Base-by-base conservation (phyloP, 192 early-diverging fungal genomes). In the Helicostylum pulchrum region DNA sequence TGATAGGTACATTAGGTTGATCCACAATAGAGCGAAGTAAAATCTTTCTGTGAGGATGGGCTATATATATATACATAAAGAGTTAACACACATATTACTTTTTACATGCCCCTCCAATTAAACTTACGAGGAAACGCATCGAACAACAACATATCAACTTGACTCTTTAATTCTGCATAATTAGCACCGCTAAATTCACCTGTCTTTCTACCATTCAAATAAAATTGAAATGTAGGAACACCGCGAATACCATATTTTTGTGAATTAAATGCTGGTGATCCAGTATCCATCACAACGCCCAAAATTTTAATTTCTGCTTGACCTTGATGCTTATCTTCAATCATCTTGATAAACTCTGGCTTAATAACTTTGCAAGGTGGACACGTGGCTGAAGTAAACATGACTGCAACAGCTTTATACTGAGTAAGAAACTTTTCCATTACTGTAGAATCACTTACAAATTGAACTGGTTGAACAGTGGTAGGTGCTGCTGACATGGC, bases 171-270 rank as follows among this genome's bases (percentile, higher is more conserved):
- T 55, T 88, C 85, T 9, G 72, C 70, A 32, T 70, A 64, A 57
- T 91, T 69, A 12, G 89, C 89, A 36, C 89, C 88, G 12, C 71
- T 77, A 62, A 89, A 83, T 50, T 85, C 80, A 19, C 75, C 67
- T 19, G 74, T 76, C 69, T 74, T 46, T 36, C 59, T 14, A 26
- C 87, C 89, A 36, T 83, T 74, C 9, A 85, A 68, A 56, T 87
- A 89, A 51, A 87, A 85, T 61, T 81, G 75, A 69, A 92, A 92
- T 4, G 90, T 92, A 19, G 90, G 90, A 0, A 88, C 89, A 2
- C 82, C 85, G 7, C 79, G 68, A 12, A 92, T 75, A 34, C 71
- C 48, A 64, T 83, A 92, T 32, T 72, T 63, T 19, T 71, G 59
- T 17, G 85, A 75, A 42, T 45, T 53, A 20, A 83, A 80, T 47